These are phyloP conservation scores for Punctularia strigosozonata DNA, from an alignment of 768 basidiomycete species.

Conservation along the genomic window DNA sequence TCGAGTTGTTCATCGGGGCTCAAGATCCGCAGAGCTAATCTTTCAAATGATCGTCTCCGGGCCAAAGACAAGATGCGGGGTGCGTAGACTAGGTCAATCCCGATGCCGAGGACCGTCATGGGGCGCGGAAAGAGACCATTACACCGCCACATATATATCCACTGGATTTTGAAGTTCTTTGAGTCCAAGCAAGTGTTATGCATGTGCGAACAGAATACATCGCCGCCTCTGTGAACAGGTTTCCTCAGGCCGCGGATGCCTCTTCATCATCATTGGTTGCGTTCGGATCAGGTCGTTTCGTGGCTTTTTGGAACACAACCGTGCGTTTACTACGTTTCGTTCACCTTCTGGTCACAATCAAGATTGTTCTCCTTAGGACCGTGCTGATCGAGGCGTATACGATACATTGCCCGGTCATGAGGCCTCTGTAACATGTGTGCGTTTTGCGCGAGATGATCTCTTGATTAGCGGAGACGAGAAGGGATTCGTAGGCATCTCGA, in stretches of 20 bases:
- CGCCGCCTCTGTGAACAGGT: slow-evolving; percentile 36
- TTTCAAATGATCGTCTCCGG: slow-evolving; percentile 29
- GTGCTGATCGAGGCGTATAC: slow-evolving; percentile 39
- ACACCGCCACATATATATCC: too few species aligned
- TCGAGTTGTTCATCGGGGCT: slow-evolving; percentile 30
- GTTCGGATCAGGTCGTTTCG: slow-evolving; percentile 41
- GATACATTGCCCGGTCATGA: slow-evolving; percentile 69
- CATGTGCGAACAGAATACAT: slow-evolving; percentile 26
- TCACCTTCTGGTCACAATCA: slow-evolving; percentile 1
- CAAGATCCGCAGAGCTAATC: slow-evolving; percentile 53
- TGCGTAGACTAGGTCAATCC: slow-evolving; percentile 62
- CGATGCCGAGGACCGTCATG: slow-evolving; percentile 64
- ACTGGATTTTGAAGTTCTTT: not conserved
- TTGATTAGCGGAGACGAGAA: slow-evolving; percentile 70
- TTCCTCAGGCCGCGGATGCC: slow-evolving; percentile 25
- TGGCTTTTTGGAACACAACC: slow-evolving; percentile 49
- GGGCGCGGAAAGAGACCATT: too few species aligned
- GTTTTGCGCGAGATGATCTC: slow-evolving; percentile 39
- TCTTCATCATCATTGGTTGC: slow-evolving; percentile 30
- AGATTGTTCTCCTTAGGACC: slow-evolving; percentile 24
- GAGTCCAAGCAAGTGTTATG: slow-evolving; percentile 1
- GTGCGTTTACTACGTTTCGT: slow-evolving; percentile 24
- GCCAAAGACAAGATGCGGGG: slow-evolving; percentile 52
- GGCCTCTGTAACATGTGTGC: slow-evolving; percentile 64
- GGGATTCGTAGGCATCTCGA: slow-evolving; percentile 62